A percentile compares a stretch with the other conserved stretches of the same genome.
Conservation (phyloP, 495 filamentous ascomycete species). For the Penicillium riverlandense region DNA sequence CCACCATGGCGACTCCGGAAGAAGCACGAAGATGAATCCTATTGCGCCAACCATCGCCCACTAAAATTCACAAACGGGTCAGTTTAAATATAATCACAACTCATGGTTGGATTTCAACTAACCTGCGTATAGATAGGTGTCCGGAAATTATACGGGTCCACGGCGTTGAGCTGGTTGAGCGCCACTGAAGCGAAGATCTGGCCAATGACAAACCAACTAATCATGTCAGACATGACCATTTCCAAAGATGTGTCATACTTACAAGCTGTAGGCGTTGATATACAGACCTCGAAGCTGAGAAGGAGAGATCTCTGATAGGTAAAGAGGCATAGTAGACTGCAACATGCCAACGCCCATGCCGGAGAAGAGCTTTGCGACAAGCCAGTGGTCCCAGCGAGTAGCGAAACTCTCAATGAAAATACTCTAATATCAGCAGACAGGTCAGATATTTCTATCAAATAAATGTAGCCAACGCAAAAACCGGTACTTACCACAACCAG, state of each 20-base stretch:
- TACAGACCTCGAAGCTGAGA: constrained; percentile 31
- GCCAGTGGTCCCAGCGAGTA: constrained; percentile 30
- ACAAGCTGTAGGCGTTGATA: constrained; percentile 35
- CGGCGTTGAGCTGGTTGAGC: constrained; percentile 19
- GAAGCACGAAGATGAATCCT: constrained; percentile 20
- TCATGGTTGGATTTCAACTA: not conserved
- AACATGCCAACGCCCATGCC: constrained; percentile 36
- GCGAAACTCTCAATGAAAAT: constrained; percentile 31
- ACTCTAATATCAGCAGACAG: constrained; percentile 11
- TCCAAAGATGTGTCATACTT: not conserved
- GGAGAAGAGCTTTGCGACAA: constrained; percentile 33
- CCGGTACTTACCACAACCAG: constrained; percentile 8
- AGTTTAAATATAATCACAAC: not conserved
- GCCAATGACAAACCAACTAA: constrained; percentile 34
- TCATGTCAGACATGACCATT: too few species aligned
- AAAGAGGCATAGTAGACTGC: constrained; percentile 35
- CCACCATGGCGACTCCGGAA: constrained; percentile 33
- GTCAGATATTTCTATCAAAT: too few species aligned
- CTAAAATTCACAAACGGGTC: constrained; percentile 1
- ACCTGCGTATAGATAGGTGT: constrained; percentile 37
- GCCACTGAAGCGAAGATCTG: constrained; percentile 35
- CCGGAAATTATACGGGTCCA: constrained; percentile 23
- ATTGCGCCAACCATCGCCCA: constrained; percentile 28
- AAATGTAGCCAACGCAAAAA: too few species aligned
- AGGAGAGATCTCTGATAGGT: constrained; percentile 32